Evolutionary conservation across 257 asterid genomes (phyloP).

Genomic region (Primulina huaijiensis): DNA sequence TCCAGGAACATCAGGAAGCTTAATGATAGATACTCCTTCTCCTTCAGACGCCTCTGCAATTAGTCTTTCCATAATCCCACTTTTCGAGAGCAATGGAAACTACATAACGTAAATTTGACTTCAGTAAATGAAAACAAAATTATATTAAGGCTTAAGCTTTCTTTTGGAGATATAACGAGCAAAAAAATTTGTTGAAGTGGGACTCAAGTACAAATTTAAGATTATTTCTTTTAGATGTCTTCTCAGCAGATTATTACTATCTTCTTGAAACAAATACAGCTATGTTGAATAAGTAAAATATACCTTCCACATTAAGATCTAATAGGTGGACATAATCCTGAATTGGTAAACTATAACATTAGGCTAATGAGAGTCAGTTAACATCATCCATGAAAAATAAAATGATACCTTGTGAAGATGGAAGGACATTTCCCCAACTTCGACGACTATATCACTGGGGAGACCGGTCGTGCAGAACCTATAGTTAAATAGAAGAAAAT

Average conservation of each 20-base stretch:
- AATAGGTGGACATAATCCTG: neutral
- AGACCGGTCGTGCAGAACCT: constrained; percentile 98
- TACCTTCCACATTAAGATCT: neutral
- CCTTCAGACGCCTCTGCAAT: constrained; percentile 71
- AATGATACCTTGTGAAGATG: constrained; percentile 90
- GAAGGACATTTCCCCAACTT: constrained; percentile 96
- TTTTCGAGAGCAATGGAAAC: constrained; percentile 96
- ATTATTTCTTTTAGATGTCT: too few relatives aligned
- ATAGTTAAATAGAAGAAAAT: constrained; percentile 19
- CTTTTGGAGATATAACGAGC: constrained; percentile 4
- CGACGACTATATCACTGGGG: constrained; percentile 88
- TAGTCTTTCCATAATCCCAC: constrained; percentile 84
- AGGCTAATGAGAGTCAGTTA: neutral
- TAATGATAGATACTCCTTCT: constrained; percentile 55
- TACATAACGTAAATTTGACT: constrained; percentile 29
- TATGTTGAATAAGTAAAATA: neutral
- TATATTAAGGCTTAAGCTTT: neutral
- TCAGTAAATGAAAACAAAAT: constrained; percentile 8
- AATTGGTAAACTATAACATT: neutral
- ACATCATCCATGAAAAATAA: neutral
- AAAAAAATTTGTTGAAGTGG: neutral
- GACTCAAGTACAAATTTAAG: neutral
- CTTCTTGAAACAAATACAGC: neutral
- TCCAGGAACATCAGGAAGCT: constrained; percentile 73
- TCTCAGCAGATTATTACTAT: too few relatives aligned